Base-by-base conservation (phyloP, 2,329 filamentous ascomycete species). In the Cytospora leucostoma region DNA sequence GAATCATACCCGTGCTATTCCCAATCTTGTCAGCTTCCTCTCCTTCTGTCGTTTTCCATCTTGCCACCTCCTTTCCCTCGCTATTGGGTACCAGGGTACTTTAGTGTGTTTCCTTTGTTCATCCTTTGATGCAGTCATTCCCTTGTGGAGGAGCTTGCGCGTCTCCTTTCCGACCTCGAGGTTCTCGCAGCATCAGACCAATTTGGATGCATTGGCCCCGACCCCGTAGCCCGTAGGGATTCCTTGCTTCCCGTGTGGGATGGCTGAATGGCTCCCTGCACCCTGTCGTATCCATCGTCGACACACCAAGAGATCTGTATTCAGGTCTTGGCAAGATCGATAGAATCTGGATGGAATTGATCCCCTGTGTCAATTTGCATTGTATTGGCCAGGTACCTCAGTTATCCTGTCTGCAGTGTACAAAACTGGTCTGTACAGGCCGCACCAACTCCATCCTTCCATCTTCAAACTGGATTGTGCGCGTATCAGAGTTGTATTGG, bases 221-320 rank as follows among this genome's bases (percentile, higher is more conserved):
- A 13, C 33, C n/a, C 19, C 37, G 35, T 55, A 27, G 27, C n/a
- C 19, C 37, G 40, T 47, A 47, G 40, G 40, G 40, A 19, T 47
- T 47, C 40, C 40, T 17, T 47, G 40, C n/a, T 19, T 27, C 40
- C 40, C 40, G 40, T 47, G 44, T 47, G 44, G 44, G n/a, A 47
- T 47, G 44, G 40, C 17, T 7, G 54, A 51, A 49, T 55, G 58
- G 58, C 59, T 55, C 38, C 59, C 59, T 44, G 54, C 38, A 50
- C 59, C 59, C 49, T 61, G 59, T 50, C 59, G 33, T 52, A 19
- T 47, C 44, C 44, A 47, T 21, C 44, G 19, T 47, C 44, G n/a
- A 19, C 44, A 55, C 40, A 49, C 59, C 59, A 51, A 61, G 13
- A 55, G 59, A 61, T 61, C 59, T 61, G 59, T 55, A 49, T 51